Conservation (phyloP, 2,329 filamentous ascomycete species). For the Stromatinia cepivora region DNA sequence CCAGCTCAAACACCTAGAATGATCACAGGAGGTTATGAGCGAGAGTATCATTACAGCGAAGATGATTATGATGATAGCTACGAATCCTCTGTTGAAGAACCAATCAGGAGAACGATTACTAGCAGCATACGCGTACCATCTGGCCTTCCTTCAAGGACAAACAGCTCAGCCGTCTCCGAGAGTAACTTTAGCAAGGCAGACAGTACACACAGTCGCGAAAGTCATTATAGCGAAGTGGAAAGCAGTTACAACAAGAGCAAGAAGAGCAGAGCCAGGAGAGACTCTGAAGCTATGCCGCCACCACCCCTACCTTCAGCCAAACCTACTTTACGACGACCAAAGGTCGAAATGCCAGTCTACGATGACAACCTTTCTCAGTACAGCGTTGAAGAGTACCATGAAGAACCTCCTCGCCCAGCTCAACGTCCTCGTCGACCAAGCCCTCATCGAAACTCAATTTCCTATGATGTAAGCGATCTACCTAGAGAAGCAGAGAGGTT, state of each 20-base stretch:
- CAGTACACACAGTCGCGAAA: constrained; percentile 20
- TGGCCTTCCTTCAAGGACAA: constrained; percentile 10
- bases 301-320: constrained; percentile 25
- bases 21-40: constrained; percentile 19
- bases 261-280: constrained; percentile 28
- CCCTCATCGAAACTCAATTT: constrained; percentile 34
- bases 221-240: constrained; percentile 21
- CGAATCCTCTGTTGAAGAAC: constrained; percentile 15
- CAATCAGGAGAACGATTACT: constrained; percentile 8
- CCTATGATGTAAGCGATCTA: constrained; percentile 34
- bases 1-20: constrained; percentile 15
- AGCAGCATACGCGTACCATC: constrained; percentile 22
- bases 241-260: constrained; percentile 11
- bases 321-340: constrained; percentile 17
- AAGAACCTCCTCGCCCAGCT: constrained; percentile 16
- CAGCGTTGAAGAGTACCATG: constrained; percentile 14
- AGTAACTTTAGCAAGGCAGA: constrained; percentile 20
- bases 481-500: constrained; percentile 26
- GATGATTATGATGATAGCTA: constrained; percentile 17
- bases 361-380: constrained; percentile 2
- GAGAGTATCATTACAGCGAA: constrained; percentile 17
- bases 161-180: constrained; percentile 8
- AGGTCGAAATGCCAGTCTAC: constrained; percentile 9
- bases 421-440: constrained; percentile 34
- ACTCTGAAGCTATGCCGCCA: constrained; percentile 37